Percentiles rank a stretch among this genome's conserved stretches.
Conservation (phyloP, 495 filamentous ascomycete genomes). For the Thermothielavioides terrestris region DNA sequence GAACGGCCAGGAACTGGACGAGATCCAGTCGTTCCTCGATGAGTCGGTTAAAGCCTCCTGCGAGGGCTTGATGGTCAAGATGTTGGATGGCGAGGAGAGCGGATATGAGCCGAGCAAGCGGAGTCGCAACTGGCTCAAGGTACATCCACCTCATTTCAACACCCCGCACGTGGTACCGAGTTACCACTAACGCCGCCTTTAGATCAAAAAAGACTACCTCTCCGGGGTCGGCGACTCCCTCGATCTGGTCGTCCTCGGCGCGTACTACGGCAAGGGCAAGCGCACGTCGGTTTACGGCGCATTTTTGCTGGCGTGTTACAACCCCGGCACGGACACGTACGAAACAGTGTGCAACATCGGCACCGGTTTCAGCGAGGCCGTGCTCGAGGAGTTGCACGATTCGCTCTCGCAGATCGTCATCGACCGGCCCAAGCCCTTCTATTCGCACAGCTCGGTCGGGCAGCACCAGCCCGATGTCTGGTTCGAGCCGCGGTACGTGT, state of each 20-base stretch:
- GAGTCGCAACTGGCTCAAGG: constrained; percentile 96
- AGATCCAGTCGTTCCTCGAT: constrained; percentile 86
- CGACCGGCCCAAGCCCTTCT: constrained; percentile 88
- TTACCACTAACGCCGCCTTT: constrained; percentile 7
- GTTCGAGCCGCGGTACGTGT: constrained; percentile 90
- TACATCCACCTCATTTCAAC: constrained; percentile 25
- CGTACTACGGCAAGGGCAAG: constrained; percentile 90
- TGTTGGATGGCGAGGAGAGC: constrained; percentile 85
- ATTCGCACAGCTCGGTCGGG: constrained; percentile 68
- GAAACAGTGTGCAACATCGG: constrained; percentile 98
- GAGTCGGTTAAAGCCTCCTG: constrained; percentile 90
- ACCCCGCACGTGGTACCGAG: too few species aligned
- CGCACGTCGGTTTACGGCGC: constrained; percentile 91
- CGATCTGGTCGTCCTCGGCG: constrained; percentile 90
- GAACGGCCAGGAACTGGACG: constrained; percentile 81
- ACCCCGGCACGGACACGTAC: constrained; percentile 63
- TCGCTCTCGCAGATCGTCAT: constrained; percentile 65
- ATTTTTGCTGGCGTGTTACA: constrained; percentile 92
- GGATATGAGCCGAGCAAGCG: constrained; percentile 93
- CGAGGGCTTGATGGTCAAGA: constrained; percentile 98
- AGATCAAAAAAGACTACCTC: constrained; percentile 98
- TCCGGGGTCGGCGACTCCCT: constrained; percentile 87
- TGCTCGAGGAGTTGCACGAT: constrained; percentile 72
- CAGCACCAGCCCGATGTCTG: constrained; percentile 97
- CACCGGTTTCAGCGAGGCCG: constrained; percentile 86